Percentiles rank a stretch among this genome's conserved stretches.
Evolutionary conservation across 1,284 basidiomycete genomes (phyloP).

Genomic region (Wallemia hederae): DNA sequence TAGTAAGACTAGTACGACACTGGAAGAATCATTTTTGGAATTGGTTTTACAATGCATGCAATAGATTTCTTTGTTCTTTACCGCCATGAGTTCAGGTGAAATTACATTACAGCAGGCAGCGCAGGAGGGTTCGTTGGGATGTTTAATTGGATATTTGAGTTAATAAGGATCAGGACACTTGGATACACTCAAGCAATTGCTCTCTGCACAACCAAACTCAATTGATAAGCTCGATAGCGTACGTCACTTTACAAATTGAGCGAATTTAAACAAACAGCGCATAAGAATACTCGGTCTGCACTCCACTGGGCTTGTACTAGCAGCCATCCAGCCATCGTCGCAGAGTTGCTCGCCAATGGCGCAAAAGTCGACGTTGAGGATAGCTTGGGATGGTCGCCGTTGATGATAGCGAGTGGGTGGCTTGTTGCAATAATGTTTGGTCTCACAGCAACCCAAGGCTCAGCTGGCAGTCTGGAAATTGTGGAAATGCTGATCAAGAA

Average conservation of each 20-base stretch:
- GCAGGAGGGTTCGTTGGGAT: neutral
- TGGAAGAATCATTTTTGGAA: neutral
- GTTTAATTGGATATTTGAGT: no score
- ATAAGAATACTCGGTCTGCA: neutral
- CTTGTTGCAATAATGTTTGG: constrained; percentile 4
- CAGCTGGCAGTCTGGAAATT: constrained; percentile 26
- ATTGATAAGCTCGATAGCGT: neutral
- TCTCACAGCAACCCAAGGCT: constrained; percentile 12
- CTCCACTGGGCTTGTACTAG: neutral
- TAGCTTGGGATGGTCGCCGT: constrained; percentile 47
- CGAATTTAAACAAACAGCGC: neutral
- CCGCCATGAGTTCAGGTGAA: neutral
- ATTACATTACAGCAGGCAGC: neutral
- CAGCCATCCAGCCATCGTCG: neutral
- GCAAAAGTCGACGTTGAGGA: constrained; percentile 43
- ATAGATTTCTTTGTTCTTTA: neutral
- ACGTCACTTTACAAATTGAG: neutral
- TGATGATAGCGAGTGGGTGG: constrained; percentile 51
- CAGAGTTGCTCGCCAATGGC: neutral
- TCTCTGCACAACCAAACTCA: neutral
- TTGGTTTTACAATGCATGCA: neutral
- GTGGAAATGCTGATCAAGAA: constrained; percentile 51
- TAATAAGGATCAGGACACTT: neutral
- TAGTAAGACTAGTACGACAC: no score
- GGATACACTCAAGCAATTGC: neutral